Evolutionary conservation across 2,329 filamentous ascomycete species (phyloP).

Genomic region (Cordyceps cicadae): DNA sequence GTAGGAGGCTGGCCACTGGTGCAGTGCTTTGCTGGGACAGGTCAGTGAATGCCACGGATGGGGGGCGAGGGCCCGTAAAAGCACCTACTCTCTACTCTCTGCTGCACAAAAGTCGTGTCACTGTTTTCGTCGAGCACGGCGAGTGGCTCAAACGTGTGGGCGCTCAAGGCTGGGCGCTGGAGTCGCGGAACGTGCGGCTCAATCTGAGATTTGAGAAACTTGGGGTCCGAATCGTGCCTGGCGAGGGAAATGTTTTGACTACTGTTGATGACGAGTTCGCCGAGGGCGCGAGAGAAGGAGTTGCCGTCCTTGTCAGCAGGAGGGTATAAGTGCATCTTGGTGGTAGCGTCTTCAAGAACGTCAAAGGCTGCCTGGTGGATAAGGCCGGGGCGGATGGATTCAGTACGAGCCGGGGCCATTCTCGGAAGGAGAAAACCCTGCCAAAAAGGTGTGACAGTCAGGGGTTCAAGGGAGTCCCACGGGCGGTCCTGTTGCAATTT

Average conservation of each 20-base stretch:
- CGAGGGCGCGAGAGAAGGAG: conserved; percentile 15
- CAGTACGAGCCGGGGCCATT: not conserved
- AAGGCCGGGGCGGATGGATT: not conserved
- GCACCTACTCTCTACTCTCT: not conserved
- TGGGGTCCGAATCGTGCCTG: conserved; percentile 12
- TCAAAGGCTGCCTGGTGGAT: conserved; percentile 5
- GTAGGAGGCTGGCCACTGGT: conserved; percentile 13
- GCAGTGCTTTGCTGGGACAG: not conserved
- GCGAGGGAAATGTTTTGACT: conserved; percentile 16
- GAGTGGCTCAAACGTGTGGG: conserved; percentile 26
- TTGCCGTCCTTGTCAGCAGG: conserved; percentile 6
- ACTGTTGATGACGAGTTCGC: conserved; percentile 21
- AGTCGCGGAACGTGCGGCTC: conserved; percentile 17
- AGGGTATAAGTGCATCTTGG: conserved; percentile 8
- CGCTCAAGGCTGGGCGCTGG: conserved; percentile 24
- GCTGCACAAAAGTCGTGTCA: not conserved
- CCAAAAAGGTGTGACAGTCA: conserved; percentile 7
- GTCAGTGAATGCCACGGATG: conserved; percentile 15
- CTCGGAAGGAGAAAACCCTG: not conserved
- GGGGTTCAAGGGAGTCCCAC: conserved; percentile 6
- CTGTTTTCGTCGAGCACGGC: conserved; percentile 7
- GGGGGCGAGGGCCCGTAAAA: not conserved
- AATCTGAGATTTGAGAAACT: conserved; percentile 14
- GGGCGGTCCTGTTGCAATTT: conserved; percentile 15
- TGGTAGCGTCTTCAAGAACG: not conserved